Evolutionary conservation across 768 basidiomycete genomes (phyloP).

Genomic region (Russula emetica): DNA sequence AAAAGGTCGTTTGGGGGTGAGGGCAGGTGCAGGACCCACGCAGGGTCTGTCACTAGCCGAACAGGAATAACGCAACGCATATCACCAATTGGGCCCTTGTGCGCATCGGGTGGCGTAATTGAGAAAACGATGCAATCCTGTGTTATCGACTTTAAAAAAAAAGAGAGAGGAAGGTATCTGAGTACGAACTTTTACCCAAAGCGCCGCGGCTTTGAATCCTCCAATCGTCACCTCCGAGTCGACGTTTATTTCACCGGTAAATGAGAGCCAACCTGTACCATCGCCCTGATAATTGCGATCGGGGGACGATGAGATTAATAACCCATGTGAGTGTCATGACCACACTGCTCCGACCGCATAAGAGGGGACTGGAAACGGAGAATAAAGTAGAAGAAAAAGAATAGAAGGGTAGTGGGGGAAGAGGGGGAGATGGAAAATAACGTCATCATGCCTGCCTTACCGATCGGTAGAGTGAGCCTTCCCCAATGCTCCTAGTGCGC

Average conservation of each 20-base stretch:
- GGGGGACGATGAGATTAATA: background rate
- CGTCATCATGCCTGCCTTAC: background rate
- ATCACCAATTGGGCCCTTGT: constrained; percentile 53
- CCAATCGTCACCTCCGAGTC: constrained; percentile 45
- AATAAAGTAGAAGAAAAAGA: no score
- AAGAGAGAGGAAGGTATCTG: background rate
- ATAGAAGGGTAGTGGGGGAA: background rate
- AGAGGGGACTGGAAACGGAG: background rate
- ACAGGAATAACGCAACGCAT: constrained; percentile 61
- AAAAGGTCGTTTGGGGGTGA: constrained; percentile 32
- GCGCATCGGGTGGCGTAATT: constrained; percentile 52
- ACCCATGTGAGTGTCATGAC: background rate
- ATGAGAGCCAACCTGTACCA: constrained; percentile 58
- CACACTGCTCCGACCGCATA: background rate
- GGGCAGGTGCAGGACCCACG: constrained; percentile 38
- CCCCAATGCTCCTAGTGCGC: constrained; percentile 15
- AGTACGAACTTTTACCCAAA: constrained; percentile 53
- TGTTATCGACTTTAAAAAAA: no score
- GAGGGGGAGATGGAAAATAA: background rate
- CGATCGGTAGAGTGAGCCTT: constrained; percentile 20
- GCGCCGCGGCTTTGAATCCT: constrained; percentile 64
- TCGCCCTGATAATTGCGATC: constrained; percentile 44
- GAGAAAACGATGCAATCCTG: constrained; percentile 67
- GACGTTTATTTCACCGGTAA: constrained; percentile 58
- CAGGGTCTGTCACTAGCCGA: constrained; percentile 54